Evolutionary conservation across 805 yeast genomes (phyloP), one percentile per base, ranked within the genome.

Genomic region (Candida railenensis): DNA sequence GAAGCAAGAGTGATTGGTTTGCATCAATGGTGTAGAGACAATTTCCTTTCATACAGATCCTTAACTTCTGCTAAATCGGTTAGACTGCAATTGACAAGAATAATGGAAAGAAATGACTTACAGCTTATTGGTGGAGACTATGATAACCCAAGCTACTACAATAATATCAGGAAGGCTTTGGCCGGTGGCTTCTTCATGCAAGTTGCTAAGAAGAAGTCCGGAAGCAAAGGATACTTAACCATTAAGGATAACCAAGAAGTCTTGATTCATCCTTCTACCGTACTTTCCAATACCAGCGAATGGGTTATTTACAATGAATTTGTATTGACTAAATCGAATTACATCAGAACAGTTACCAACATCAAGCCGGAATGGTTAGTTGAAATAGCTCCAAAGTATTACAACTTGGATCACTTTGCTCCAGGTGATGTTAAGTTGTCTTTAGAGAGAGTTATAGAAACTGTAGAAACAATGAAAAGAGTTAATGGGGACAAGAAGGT

Each of bases 111-210:
- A 46, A 78, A 83, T 58, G 94, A 87, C 57, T 69, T 92, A 47
- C 88, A 83, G 47, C 67, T 94, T 45, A 75, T 78, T 48, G 80
- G 89, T 41, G 84, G 89, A 2, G 83, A 86, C 36, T 61, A 51
- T 45, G 84, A 82, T 57, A 73, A 76, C 51, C 80, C 79, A 43
- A 61, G 63, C 37, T 90, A 88, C 68, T 85, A 83, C 65, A 83
- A 79, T 55, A 86, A 89, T 57, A 83, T 94, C 53, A 78, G 96
- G 47, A 87, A 86, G 64, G 96, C 98, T 0, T 68, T 94, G 48
- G 78, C 89, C 3, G 80, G 89, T n/a, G 99, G 99, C 1, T 91
- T 90, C 66, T 94, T 94, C 74, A 91, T 94, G 98, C 99, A 94
- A 72, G 96, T 88, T 46, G 98, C 97, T 30, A 94, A 91, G 71